Evolutionary conservation across 1,284 basidiomycete genomes (phyloP).

Genomic region (Irpex rosettiformis): DNA sequence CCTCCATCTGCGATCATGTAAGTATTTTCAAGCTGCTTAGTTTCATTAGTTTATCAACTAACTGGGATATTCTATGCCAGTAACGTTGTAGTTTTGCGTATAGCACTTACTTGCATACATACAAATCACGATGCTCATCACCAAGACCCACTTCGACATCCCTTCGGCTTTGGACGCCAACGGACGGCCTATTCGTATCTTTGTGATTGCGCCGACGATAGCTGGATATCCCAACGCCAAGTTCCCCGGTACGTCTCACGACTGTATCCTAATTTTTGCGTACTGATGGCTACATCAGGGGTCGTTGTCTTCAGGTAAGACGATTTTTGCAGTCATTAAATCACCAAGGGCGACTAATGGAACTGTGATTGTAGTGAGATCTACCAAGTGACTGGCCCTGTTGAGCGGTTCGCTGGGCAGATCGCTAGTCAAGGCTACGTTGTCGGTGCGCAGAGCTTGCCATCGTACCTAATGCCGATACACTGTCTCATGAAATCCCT

Average conservation of each 20-base stretch:
- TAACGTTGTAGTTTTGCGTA: neutral
- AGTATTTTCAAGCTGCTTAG: neutral
- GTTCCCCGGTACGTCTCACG: constrained; percentile 60
- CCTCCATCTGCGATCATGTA: neutral
- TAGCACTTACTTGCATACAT: neutral
- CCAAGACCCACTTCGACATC: constrained; percentile 74
- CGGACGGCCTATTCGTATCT: constrained; percentile 73
- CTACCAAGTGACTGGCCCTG: constrained; percentile 84
- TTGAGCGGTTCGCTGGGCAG: constrained; percentile 86
- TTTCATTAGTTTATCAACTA: neutral
- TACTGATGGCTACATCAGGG: constrained; percentile 38
- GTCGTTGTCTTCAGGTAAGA: constrained; percentile 74
- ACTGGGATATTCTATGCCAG: neutral
- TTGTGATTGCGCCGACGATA: constrained; percentile 67
- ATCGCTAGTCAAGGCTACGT: constrained; percentile 89
- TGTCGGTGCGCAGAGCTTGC: constrained; percentile 51
- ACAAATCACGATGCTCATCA: constrained; percentile 61
- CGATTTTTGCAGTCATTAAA: neutral
- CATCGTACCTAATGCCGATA: neutral
- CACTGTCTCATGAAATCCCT: neutral
- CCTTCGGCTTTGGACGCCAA: constrained; percentile 61
- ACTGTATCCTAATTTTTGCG: neutral
- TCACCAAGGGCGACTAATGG: neutral
- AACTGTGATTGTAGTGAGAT: constrained; percentile 56
- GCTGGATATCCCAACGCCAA: constrained; percentile 77